phyloP scores from a whole-genome alignment of 1,139 yeast genomes.

The Lodderomyces metapsilosis region DNA sequence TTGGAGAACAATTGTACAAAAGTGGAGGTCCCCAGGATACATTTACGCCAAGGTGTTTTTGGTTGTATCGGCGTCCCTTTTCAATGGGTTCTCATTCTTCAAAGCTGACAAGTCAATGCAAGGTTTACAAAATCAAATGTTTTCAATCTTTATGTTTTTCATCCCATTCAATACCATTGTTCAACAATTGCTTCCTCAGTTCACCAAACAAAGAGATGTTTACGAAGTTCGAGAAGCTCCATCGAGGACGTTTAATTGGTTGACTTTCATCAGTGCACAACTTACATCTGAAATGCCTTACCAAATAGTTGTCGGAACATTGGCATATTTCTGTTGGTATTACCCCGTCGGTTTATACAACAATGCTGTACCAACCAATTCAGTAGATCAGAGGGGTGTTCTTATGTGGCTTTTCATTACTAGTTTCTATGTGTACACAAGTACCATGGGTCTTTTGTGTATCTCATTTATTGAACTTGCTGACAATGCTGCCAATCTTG shows the following conservation, averaged over 20 bases:
- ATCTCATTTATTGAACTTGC: slow-evolving; percentile 38
- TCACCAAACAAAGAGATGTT: slow-evolving; percentile 31
- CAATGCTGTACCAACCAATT: slow-evolving; percentile 45
- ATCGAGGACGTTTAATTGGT: slow-evolving; percentile 31
- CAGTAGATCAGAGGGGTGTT: slow-evolving; percentile 38
- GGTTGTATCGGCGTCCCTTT: slow-evolving; percentile 38
- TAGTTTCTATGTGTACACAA: slow-evolving; percentile 31
- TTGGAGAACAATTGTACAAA: slow-evolving; percentile 28
- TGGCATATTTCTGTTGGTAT: slow-evolving; percentile 73
- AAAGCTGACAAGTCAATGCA: slow-evolving; percentile 28
- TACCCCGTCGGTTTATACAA: slow-evolving; percentile 73
- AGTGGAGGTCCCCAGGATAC: slow-evolving; percentile 47
- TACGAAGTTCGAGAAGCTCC: slow-evolving; percentile 39
- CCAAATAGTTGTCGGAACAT: slow-evolving; percentile 62
- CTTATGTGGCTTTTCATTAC: slow-evolving; percentile 45
- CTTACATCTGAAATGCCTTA: slow-evolving; percentile 75
- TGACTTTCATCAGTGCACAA: slow-evolving; percentile 54
- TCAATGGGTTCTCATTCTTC: slow-evolving; percentile 49
- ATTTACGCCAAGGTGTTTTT: slow-evolving; percentile 41
- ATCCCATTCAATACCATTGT: slow-evolving; percentile 50
- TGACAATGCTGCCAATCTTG: slow-evolving; percentile 40
- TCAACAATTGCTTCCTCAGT: slow-evolving; percentile 47
- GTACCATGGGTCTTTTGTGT: slow-evolving; percentile 39
- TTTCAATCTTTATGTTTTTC: slow-evolving; percentile 55
- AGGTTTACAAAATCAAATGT: slow-evolving; percentile 50